phyloP scores from a whole-genome alignment of 2,329 filamentous ascomycete genomes.

The Curvularia spicifera region DNA sequence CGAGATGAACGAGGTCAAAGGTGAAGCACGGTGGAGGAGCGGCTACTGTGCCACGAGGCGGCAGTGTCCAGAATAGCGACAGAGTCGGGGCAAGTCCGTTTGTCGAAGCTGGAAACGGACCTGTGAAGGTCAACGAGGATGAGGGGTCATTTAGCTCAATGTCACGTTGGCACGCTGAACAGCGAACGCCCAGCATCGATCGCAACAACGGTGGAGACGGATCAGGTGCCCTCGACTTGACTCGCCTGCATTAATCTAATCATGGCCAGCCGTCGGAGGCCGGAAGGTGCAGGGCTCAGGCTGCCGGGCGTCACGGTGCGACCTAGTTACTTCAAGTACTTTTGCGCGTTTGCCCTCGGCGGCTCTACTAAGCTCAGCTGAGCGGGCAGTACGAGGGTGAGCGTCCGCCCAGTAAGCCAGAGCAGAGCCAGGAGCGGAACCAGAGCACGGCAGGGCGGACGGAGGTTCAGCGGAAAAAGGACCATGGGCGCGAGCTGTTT shows the following conservation, averaged over 20 bases:
- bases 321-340: slow-evolving; percentile 14
- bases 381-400: neutral
- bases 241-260: slow-evolving; percentile 27
- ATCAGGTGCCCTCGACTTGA: slow-evolving; percentile 29
- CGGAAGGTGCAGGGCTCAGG: slow-evolving; percentile 5
- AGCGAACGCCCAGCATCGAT: slow-evolving; percentile 19
- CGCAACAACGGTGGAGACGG: slow-evolving; percentile 25
- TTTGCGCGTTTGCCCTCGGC: slow-evolving; percentile 10
- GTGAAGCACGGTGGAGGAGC: slow-evolving; percentile 3
- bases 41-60: slow-evolving; percentile 10
- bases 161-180: slow-evolving; percentile 28
- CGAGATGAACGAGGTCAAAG: slow-evolving; percentile 18
- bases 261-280: slow-evolving; percentile 19
- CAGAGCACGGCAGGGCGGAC: slow-evolving; percentile 8
- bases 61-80: slow-evolving; percentile 9
- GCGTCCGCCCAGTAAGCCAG: slow-evolving; percentile 11
- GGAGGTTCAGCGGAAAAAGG: slow-evolving; percentile 11
- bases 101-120: slow-evolving; percentile 17
- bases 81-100: slow-evolving; percentile 12
- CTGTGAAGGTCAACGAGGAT: slow-evolving; percentile 14
- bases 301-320: slow-evolving; percentile 18
- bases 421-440: slow-evolving; percentile 6
- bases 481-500: slow-evolving; percentile 21
- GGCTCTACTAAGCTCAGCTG: slow-evolving; percentile 3
- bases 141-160: slow-evolving; percentile 25